Evolutionary conservation across 257 asterid species (phyloP).

Genomic region (Schizonepeta tenuifolia): DNA sequence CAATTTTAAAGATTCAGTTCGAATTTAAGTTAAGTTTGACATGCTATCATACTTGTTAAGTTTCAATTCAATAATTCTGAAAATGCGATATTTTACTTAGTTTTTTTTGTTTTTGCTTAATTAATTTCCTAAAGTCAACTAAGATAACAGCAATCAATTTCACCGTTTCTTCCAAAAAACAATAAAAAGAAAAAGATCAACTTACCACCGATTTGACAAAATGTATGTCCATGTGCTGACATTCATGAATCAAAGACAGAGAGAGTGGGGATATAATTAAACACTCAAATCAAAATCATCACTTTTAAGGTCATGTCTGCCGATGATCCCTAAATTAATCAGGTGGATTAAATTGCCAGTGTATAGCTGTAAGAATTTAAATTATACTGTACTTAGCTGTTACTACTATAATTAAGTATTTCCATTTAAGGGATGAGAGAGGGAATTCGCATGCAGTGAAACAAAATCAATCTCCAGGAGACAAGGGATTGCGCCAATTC

Average conservation of each 20-base stretch:
- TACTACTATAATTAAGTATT: constrained; percentile 3
- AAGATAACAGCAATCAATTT: not conserved
- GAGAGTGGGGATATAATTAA: constrained; percentile 20
- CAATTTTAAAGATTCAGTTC: too few relatives aligned
- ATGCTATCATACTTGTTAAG: too few relatives aligned
- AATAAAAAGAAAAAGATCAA: constrained; percentile 1
- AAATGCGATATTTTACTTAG: too few relatives aligned
- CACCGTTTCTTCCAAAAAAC: not conserved
- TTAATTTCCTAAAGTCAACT: constrained; percentile 34
- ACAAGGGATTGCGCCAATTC: constrained; percentile 67
- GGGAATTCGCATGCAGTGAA: not conserved
- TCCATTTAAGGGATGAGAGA: constrained; percentile 6
- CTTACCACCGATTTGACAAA: constrained; percentile 36
- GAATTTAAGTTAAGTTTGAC: too few relatives aligned
- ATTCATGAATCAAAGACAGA: constrained; percentile 39
- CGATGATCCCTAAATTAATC: constrained; percentile 22
- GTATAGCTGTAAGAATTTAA: constrained; percentile 30
- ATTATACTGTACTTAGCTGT: not conserved
- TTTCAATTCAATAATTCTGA: too few relatives aligned
- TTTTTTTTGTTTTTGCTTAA: not conserved
- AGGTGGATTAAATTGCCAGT: constrained; percentile 23
- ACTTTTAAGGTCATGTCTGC: constrained; percentile 27
- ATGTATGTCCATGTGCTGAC: constrained; percentile 42
- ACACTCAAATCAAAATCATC: constrained; percentile 31
- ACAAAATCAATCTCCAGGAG: constrained; percentile 59